These are phyloP conservation scores for Acanthochlamys bracteata DNA, from an alignment of 106 monocot species.

Conservation along the genomic window DNA sequence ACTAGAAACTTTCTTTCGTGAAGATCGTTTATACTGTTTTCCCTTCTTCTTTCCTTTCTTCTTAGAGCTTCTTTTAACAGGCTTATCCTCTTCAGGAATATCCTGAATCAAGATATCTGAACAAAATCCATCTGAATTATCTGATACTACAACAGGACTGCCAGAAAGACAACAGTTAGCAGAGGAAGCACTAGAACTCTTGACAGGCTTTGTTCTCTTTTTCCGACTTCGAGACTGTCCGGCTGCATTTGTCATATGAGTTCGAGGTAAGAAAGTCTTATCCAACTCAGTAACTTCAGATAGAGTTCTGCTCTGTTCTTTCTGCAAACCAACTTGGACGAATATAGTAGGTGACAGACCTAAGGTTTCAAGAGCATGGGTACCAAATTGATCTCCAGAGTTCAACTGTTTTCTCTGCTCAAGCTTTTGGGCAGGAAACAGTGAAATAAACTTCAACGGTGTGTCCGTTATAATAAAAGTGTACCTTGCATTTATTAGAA, in stretches of 20 bases:
- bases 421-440: slow-evolving; percentile 13
- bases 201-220: slow-evolving; percentile 21
- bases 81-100: slow-evolving; percentile 15
- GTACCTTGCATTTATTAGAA: too few species aligned
- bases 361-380: slow-evolving; percentile 8
- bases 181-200: slow-evolving; percentile 1
- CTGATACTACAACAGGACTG: slow-evolving; percentile 25
- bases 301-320: slow-evolving; percentile 21
- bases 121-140: slow-evolving; percentile 14
- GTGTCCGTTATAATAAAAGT: slow-evolving; percentile 3
- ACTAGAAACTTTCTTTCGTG: slow-evolving; percentile 16
- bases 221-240: slow-evolving; percentile 17
- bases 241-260: slow-evolving; percentile 1
- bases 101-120: slow-evolving; percentile 24
- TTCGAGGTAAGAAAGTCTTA: slow-evolving; percentile 7
- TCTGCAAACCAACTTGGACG: slow-evolving; percentile 20
- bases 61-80: slow-evolving; percentile 40
- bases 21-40: slow-evolving; percentile 31
- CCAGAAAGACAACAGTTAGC: slow-evolving; percentile 4
- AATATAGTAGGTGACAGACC: slow-evolving; percentile 22
- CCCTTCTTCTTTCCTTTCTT: slow-evolving; percentile 68
- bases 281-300: slow-evolving; percentile 15
- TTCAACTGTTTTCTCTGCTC: slow-evolving; percentile 14
- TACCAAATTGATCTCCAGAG: slow-evolving; percentile 17
- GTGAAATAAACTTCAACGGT: slow-evolving; percentile 11